phyloP scores from a whole-genome alignment of 352 stramenopile genomes.

The Phytophthora foliorum region DNA sequence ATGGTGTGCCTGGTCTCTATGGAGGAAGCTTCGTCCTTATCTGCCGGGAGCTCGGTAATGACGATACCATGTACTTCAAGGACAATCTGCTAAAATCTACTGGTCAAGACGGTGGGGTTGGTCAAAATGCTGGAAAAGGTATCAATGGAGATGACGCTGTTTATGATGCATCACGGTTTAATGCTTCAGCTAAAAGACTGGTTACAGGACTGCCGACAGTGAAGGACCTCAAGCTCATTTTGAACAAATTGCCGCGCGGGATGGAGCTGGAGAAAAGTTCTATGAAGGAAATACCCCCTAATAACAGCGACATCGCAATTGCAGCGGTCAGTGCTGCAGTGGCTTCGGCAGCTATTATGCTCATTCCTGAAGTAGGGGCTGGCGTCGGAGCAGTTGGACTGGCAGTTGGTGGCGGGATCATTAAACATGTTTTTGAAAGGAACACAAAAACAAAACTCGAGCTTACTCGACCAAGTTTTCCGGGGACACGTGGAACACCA shows the following conservation, averaged over 20 bases:
- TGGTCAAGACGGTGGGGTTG: slow-evolving; percentile 10
- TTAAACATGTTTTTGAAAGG: background rate
- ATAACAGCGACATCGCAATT: background rate
- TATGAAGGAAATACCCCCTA: background rate
- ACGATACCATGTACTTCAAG: background rate
- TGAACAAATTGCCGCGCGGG: background rate
- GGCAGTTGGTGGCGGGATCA: background rate
- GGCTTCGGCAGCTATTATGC: background rate
- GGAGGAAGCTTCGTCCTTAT: background rate
- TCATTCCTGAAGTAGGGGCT: background rate
- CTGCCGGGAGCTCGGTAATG: background rate
- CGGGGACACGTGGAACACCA: background rate
- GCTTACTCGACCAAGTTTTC: background rate
- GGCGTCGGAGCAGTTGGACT: background rate
- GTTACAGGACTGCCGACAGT: background rate
- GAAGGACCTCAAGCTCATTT: background rate
- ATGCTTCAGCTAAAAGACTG: background rate
- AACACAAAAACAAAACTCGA: slow-evolving; percentile 3
- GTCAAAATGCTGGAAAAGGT: slow-evolving; percentile 4
- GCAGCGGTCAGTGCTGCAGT: background rate
- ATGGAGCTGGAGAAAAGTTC: background rate
- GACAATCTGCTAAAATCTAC: background rate
- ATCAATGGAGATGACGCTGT: background rate
- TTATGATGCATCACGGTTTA: background rate
- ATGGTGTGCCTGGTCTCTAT: slow-evolving; percentile 1